Evolutionary conservation across 768 basidiomycete species (phyloP).

Genomic region (Pleurotus ostreatus): DNA sequence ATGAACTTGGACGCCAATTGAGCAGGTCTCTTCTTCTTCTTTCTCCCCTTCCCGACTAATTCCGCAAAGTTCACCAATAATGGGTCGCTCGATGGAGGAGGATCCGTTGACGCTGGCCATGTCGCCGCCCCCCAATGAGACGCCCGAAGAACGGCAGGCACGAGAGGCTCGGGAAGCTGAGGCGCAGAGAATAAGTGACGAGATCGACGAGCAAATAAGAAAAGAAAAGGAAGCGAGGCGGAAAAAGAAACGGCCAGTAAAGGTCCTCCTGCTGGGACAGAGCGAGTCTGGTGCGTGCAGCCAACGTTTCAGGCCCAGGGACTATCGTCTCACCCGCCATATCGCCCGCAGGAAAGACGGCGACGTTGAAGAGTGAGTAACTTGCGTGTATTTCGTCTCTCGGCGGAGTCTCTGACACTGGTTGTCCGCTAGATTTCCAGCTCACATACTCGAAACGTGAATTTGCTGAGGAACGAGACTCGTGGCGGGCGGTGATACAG

Average conservation of each 20-base stretch:
- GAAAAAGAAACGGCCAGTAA: slow-evolving; percentile 66
- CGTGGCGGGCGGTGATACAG: slow-evolving; percentile 75
- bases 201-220: slow-evolving; percentile 72
- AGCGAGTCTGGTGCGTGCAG: slow-evolving; percentile 9
- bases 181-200: slow-evolving; percentile 61
- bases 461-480: slow-evolving; percentile 64
- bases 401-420: slow-evolving; percentile 12
- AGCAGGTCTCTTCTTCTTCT: slow-evolving; percentile 7
- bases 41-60: not conserved
- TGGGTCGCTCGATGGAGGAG: slow-evolving; percentile 36
- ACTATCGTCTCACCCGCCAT: no score
- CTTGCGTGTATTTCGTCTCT: not conserved
- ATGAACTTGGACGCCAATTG: slow-evolving; percentile 4
- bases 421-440: slow-evolving; percentile 54
- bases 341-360: slow-evolving; percentile 56
- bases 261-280: slow-evolving; percentile 66
- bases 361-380: slow-evolving; percentile 68
- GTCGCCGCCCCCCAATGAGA: slow-evolving; percentile 64
- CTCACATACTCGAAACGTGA: slow-evolving; percentile 66
- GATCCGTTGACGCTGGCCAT: slow-evolving; percentile 62
- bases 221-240: slow-evolving; percentile 53
- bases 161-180: slow-evolving; percentile 61
- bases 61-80: slow-evolving; percentile 2
- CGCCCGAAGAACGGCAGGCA: slow-evolving; percentile 46
- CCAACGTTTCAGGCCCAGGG: not conserved